These are phyloP conservation scores for Diplodia mutila DNA, from an alignment of 2,329 filamentous ascomycete genomes.

Conservation along the genomic window DNA sequence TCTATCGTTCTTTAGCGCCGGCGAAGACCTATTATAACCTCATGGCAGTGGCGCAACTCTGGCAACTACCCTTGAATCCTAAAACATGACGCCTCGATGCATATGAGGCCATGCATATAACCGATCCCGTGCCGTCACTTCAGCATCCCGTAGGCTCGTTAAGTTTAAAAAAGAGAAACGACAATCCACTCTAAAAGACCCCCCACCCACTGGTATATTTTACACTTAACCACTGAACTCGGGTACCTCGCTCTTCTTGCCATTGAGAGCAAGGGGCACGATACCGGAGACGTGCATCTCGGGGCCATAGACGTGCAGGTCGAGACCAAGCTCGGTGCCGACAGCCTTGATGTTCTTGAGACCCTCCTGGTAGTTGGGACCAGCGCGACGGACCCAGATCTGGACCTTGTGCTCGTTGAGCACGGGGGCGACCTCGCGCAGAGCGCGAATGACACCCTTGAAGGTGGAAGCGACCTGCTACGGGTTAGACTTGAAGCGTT, in stretches of 20 bases:
- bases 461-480: conserved; percentile 82
- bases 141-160: conserved; percentile 22
- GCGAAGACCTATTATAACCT: conserved; percentile 19
- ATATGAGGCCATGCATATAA: conserved; percentile 4
- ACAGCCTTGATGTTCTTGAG: conserved; percentile 99
- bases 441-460: conserved; percentile 98
- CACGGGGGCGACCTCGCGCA: conserved; percentile 83
- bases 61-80: conserved; percentile 7
- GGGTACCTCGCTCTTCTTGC: conserved; percentile 63
- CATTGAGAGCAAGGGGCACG: conserved; percentile 82
- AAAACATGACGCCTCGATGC: conserved; percentile 21
- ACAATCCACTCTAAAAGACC: conserved; percentile 4
- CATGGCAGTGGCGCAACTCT: conserved; percentile 11
- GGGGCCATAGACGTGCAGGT: conserved; percentile 88
- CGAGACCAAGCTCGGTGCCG: conserved; percentile 87
- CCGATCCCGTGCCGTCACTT: conserved; percentile 13
- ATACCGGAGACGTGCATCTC: conserved; percentile 93
- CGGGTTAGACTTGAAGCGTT: conserved; percentile 25
- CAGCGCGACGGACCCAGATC: conserved; percentile 91
- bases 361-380: conserved; percentile 99
- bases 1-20: conserved; percentile 23
- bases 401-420: conserved; percentile 96
- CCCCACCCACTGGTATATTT: conserved; percentile 17
- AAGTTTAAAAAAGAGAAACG: conserved; percentile 18
- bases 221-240: conserved; percentile 59